Conservation (phyloP, 139 green algal species). For the Picochlorum costavermella region DNA sequence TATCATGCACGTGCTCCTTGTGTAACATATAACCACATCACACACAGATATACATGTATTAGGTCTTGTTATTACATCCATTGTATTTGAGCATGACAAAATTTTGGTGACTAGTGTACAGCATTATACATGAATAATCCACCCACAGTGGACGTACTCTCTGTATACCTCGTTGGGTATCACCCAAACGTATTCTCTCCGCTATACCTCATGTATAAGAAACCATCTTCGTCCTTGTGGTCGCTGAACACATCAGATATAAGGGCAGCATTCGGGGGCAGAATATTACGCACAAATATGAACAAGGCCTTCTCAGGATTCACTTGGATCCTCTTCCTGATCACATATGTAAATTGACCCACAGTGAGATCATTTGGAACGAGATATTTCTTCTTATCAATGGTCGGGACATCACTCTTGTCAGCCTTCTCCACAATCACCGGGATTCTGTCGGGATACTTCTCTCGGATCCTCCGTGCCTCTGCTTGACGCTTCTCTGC, state of each 20-base stretch:
- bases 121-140: no score
- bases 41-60: no score
- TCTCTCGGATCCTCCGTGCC: conserved; percentile 87
- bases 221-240: conserved; percentile 97
- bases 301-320: conserved; percentile 97
- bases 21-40: no score
- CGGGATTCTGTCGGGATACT: conserved; percentile 93
- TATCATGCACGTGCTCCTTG: no score
- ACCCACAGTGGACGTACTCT: no score
- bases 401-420: conserved; percentile 93
- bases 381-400: conserved; percentile 99
- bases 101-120: no score
- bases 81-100: no score
- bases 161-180: not conserved
- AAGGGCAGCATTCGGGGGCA: conserved; percentile 89
- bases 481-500: conserved; percentile 94
- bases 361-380: conserved; percentile 95
- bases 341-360: conserved; percentile 99
- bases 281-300: conserved; percentile 96
- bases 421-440: conserved; percentile 97
- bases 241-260: conserved; percentile 98
- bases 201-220: conserved; percentile 96
- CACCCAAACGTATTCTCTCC: conserved; percentile 83
- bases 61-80: no score
- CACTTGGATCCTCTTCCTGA: conserved; percentile 94